A percentile compares a stretch with the other conserved stretches of the same genome.
Evolutionary conservation across 495 filamentous ascomycete species (phyloP).

Genomic region (Neurospora sp.): DNA sequence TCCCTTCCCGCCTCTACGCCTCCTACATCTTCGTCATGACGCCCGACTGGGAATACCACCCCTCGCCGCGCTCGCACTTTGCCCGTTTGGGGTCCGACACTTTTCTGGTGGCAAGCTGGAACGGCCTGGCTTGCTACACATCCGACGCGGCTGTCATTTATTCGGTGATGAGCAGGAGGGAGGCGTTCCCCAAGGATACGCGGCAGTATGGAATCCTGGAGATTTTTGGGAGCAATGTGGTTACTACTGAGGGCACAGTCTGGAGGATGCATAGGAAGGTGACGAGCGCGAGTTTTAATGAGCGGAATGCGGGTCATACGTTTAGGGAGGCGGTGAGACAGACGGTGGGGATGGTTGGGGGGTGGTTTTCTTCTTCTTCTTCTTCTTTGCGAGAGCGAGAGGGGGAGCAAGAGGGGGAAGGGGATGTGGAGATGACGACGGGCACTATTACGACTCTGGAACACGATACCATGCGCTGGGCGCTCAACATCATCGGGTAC

Average conservation of each 20-base stretch:
- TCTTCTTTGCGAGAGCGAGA: not conserved
- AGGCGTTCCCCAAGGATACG: constrained; percentile 58
- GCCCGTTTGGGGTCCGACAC: constrained; percentile 26
- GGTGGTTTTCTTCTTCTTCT: constrained; percentile 29
- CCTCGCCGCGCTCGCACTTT: constrained; percentile 24
- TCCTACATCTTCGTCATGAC: constrained; percentile 11
- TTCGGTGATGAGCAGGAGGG: constrained; percentile 48
- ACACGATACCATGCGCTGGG: constrained; percentile 50
- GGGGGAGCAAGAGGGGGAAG: not conserved
- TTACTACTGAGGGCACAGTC: constrained; percentile 49
- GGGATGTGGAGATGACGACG: constrained; percentile 7
- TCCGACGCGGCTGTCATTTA: constrained; percentile 49
- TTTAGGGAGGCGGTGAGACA: constrained; percentile 52
- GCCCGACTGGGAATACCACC: constrained; percentile 26
- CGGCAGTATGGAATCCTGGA: constrained; percentile 45
- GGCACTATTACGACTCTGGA: constrained; percentile 41
- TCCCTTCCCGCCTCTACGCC: constrained; percentile 35
- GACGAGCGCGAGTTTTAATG: constrained; percentile 57
- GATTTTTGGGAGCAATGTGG: constrained; percentile 55
- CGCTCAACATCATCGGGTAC: constrained; percentile 57
- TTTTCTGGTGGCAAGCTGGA: constrained; percentile 47
- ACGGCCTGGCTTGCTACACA: constrained; percentile 34
- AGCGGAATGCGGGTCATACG: constrained; percentile 58
- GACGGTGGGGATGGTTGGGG: constrained; percentile 41
- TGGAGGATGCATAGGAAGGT: constrained; percentile 64